Evolutionary conservation across 805 yeast genomes (phyloP), one percentile per base, ranked within the genome.

Genomic region (Clavispora asparagi): DNA sequence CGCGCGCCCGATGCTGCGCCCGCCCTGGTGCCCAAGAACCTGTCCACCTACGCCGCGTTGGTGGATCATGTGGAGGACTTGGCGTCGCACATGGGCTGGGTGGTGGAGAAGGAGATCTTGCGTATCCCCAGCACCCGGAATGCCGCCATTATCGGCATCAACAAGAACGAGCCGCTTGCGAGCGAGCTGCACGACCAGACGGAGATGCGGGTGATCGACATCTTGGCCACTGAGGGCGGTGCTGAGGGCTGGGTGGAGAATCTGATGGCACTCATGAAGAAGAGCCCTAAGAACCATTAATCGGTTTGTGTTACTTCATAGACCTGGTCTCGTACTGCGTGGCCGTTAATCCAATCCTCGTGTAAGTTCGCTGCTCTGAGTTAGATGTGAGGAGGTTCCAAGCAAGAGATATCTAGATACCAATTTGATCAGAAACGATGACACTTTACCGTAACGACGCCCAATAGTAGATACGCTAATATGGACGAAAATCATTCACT

Each of bases 71-170:
- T 85, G 5, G 90, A 82, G 50, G 79, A 80, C 36, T 56, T 90
- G 19, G 81, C 96, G 0, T 59, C 60, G 14, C 61, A 72, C 43
- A 81, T 80, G 56, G 97, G 97, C 0, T 92, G 98, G 98, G 67
- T 75, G 12, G 85, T 83, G 1, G 85, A 88, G 57, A 79, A 83
- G 55, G 98, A 92, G 62, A 85, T 86, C 85, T 67, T 92, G 40
- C 75, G 98, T 47, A 92, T 92, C 23, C 98, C 98, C 29, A 87
- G 96, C 47, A 92, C 98, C 0, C 72, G 97, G 62, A 92, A 92
- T 59, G 89, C 95, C 1, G 97, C 97, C 0, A 69, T 92, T 13
- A 82, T 92, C 41, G 96, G 95, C 0, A 73, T 78, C 43, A 65
- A 71, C 32, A 65, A 58, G 43, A 61, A 59, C 33, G 52, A 57